phyloP scores from a whole-genome alignment of 495 filamentous ascomycete species.

The Trichoderma asperelloides region DNA sequence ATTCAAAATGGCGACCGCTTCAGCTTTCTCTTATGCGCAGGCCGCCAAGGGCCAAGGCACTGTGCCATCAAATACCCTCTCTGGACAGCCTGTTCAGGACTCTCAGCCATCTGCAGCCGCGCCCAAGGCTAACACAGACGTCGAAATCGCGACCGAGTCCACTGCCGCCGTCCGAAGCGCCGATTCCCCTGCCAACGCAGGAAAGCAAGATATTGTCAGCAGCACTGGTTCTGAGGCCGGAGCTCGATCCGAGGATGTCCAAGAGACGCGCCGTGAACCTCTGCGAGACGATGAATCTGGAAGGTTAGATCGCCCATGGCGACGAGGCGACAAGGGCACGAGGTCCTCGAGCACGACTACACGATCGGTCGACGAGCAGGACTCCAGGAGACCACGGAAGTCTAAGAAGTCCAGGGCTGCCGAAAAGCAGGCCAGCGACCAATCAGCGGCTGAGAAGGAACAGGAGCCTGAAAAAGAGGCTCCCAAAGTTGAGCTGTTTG shows the following conservation, averaged over 20 bases:
- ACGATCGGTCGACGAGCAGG: slow-evolving; percentile 26
- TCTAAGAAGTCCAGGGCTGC: slow-evolving; percentile 36
- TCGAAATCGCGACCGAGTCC: background rate
- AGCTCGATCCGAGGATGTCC: slow-evolving; percentile 22
- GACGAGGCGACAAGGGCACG: slow-evolving; percentile 17
- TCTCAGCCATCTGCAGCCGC: background rate
- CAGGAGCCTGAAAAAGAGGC: slow-evolving; percentile 40
- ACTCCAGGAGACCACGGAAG: slow-evolving; percentile 30
- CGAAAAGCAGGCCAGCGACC: slow-evolving; percentile 30
- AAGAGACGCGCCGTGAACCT: slow-evolving; percentile 11
- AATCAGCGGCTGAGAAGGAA: slow-evolving; percentile 24
- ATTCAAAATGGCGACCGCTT: slow-evolving; percentile 16
- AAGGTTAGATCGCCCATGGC: slow-evolving; percentile 8
- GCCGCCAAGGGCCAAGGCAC: slow-evolving; percentile 68
- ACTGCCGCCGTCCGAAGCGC: background rate
- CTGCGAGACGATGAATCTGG: slow-evolving; percentile 15
- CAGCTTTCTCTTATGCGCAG: slow-evolving; percentile 86
- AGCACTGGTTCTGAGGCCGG: slow-evolving; percentile 21
- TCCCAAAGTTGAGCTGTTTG: slow-evolving; percentile 58
- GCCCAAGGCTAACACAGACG: background rate
- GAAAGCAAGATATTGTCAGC: slow-evolving; percentile 9
- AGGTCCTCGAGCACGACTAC: slow-evolving; percentile 28
- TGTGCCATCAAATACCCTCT: slow-evolving; percentile 13
- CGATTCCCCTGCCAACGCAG: slow-evolving; percentile 15
- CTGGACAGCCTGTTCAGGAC: slow-evolving; percentile 2